Percentiles rank a stretch among this genome's conserved stretches.
Evolutionary conservation across 1,139 yeast species (phyloP).

Genomic region (Schizosaccharomyces versatilis): DNA sequence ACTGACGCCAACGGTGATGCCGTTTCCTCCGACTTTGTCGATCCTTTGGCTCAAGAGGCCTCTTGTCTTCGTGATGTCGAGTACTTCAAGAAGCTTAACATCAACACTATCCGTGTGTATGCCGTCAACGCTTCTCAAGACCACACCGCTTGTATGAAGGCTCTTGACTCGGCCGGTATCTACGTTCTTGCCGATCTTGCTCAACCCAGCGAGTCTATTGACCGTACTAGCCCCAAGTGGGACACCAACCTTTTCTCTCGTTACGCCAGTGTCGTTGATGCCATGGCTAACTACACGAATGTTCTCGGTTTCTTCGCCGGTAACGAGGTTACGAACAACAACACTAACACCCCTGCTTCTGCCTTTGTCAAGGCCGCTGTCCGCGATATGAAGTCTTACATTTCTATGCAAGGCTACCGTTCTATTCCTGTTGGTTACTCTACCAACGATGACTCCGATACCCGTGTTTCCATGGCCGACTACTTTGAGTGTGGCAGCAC

Average conservation of each 20-base stretch:
- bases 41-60: constrained; percentile 52
- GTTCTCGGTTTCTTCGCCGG: constrained; percentile 83
- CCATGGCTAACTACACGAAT: constrained; percentile 62
- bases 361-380: constrained; percentile 70
- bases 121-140: constrained; percentile 33
- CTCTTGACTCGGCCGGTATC: constrained; percentile 70
- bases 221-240: constrained; percentile 51
- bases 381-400: constrained; percentile 74
- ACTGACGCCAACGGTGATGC: constrained; percentile 29
- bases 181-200: constrained; percentile 74
- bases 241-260: constrained; percentile 43
- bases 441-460: constrained; percentile 59
- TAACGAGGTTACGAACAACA: constrained; percentile 76
- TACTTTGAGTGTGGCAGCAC: constrained; percentile 53
- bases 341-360: constrained; percentile 40
- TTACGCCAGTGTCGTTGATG: constrained; percentile 61
- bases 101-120: constrained; percentile 44
- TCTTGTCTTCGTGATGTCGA: constrained; percentile 64
- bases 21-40: constrained; percentile 22
- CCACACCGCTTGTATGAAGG: constrained; percentile 75
- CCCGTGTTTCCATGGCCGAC: constrained; percentile 56
- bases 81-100: constrained; percentile 50
- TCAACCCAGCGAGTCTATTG: constrained; percentile 45
- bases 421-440: constrained; percentile 79
- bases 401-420: constrained; percentile 32